Evolutionary conservation across 345 rosid species (phyloP), one percentile per base, ranked within the genome.

Genomic region (Odontarrhena argentea): DNA sequence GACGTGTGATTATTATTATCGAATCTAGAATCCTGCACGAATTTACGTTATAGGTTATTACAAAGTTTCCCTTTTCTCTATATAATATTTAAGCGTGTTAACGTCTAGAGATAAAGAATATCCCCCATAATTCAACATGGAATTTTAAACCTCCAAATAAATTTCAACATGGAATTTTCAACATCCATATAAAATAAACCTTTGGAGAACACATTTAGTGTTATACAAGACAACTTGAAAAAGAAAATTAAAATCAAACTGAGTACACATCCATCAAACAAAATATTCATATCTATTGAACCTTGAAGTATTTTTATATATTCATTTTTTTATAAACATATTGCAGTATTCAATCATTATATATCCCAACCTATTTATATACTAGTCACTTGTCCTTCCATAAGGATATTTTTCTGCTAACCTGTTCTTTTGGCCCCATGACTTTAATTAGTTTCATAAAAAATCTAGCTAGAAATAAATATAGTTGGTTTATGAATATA

Each of bases 41-140:
- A 61, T 13, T 61, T 61, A 38, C 68, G 69, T 63, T 69, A n/a
- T 51, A 8, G 44, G 36, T 55, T 56, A 37, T 71, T 61, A 38
- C 2, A 38, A 62, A 55, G 55, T 70, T 32, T 69, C 42, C 12
- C 34, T 46, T 63, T 62, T 54, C 48, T 36, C 37, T 54, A 53
- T 53, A 25, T 47, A 14, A 25, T 55, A 14, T 18, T 15, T 10
- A 26, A 28, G 51, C 30, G 18, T 36, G 64, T 35, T 40, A 56
- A 22, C 51, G 59, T 40, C 44, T 38, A 7, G 0, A 55, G 51
- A 63, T 38, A 26, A 38, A 40, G 28, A 55, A 63, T 63, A 71
- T 55, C 48, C 58, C 38, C 43, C 51, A 55, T 28, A 28, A 45
- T 46, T 45, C 50, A 70, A 70, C 68, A 54, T 52, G 67, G 18